Evolutionary conservation across 305 asterid genomes (phyloP).

Genomic region (Withania somnifera): DNA sequence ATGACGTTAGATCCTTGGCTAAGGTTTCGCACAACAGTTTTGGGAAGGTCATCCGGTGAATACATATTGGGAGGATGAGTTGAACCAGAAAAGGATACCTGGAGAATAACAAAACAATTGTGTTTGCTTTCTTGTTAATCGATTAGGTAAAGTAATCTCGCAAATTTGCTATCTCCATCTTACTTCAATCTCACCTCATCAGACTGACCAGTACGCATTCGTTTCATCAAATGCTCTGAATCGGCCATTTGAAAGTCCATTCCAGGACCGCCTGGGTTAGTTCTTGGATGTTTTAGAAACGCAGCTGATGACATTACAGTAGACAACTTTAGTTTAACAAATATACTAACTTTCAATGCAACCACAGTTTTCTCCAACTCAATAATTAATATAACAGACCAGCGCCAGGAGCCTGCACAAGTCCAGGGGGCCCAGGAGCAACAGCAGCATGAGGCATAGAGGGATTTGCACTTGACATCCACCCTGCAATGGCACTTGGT

Average conservation of each 20-base stretch:
- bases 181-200: constrained; percentile 60
- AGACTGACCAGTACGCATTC: constrained; percentile 75
- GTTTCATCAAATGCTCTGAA: constrained; percentile 91
- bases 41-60: constrained; percentile 94
- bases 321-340: not conserved
- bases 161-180: not conserved
- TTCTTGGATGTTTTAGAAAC: constrained; percentile 66
- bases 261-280: constrained; percentile 74
- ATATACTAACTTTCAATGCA: not conserved
- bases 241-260: constrained; percentile 95
- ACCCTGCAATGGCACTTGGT: constrained; percentile 86
- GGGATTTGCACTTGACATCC: constrained; percentile 88
- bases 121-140: constrained; percentile 2
- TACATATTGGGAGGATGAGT: constrained; percentile 56
- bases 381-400: constrained; percentile 38
- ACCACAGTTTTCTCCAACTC: constrained; percentile 6
- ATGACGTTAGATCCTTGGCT: constrained; percentile 92
- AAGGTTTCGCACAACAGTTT: constrained; percentile 64
- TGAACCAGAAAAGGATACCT: constrained; percentile 87
- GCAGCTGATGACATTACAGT: constrained; percentile 37
- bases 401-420: constrained; percentile 69
- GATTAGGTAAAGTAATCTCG: not conserved
- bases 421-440: constrained; percentile 70
- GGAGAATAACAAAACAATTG: constrained; percentile 8
- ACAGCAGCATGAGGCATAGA: constrained; percentile 76